These are phyloP conservation scores for Onygenales sp. DNA, from an alignment of 2,329 filamentous ascomycete genomes.

Conservation along the genomic window DNA sequence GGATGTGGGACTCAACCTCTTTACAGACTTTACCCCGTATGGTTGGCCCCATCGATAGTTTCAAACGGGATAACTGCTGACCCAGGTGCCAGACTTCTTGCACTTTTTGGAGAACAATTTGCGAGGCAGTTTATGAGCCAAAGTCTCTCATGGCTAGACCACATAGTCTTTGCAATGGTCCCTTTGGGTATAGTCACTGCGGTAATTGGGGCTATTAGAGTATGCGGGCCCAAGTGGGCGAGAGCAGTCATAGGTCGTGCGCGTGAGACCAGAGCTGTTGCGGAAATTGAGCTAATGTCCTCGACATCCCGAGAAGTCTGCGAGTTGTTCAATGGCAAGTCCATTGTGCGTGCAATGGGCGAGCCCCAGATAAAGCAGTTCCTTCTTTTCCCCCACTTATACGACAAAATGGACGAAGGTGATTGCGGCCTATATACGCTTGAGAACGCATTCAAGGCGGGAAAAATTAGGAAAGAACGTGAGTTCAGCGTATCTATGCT, in stretches of 20 bases:
- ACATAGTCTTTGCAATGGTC: slow-evolving; percentile 36
- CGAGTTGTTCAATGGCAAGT: slow-evolving; percentile 16
- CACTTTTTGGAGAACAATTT: slow-evolving; percentile 37
- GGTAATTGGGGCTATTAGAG: slow-evolving; percentile 35
- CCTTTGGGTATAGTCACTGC: slow-evolving; percentile 38
- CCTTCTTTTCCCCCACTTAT: background rate
- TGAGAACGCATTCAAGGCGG: background rate
- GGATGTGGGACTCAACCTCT: background rate
- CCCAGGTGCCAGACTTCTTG: slow-evolving; percentile 11
- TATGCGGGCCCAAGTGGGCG: slow-evolving; percentile 33
- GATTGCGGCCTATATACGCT: background rate
- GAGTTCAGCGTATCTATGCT: background rate
- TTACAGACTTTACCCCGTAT: background rate
- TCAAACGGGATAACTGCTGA: background rate
- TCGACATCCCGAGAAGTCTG: slow-evolving; percentile 14
- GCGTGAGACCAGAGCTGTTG: slow-evolving; percentile 31
- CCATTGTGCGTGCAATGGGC: slow-evolving; percentile 11
- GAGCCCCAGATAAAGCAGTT: background rate
- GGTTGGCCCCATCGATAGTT: background rate
- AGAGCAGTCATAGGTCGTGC: slow-evolving; percentile 37
- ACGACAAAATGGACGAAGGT: background rate
- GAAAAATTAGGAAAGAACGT: background rate
- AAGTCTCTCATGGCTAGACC: slow-evolving; percentile 30
- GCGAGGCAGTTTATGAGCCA: slow-evolving; percentile 41
- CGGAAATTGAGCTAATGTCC: slow-evolving; percentile 30